Percentiles rank a stretch among this genome's conserved stretches.
Evolutionary conservation across 257 asterid species (phyloP).

Genomic region (Asclepias syriaca): DNA sequence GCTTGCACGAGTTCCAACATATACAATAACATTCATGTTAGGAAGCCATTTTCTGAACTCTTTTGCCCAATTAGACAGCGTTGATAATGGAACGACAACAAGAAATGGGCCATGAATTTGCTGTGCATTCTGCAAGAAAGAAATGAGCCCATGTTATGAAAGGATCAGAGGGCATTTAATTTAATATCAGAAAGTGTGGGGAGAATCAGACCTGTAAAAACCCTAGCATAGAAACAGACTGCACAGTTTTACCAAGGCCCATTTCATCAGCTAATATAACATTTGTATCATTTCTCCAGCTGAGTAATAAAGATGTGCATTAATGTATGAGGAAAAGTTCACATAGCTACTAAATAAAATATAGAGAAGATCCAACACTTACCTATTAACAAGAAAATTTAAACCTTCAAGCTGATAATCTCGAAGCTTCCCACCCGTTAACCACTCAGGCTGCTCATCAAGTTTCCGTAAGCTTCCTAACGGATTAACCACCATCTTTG

Average conservation of each 20-base stretch:
- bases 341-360: background rate
- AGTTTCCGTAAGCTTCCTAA: conserved; percentile 96
- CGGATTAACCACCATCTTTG: conserved; percentile 10
- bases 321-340: background rate
- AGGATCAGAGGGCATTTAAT: conserved; percentile 8
- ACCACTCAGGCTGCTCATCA: conserved; percentile 98
- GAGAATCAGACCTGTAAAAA: conserved; percentile 69
- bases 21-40: conserved; percentile 72
- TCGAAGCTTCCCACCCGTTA: conserved; percentile 95
- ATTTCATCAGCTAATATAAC: conserved; percentile 98
- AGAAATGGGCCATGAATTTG: conserved; percentile 96
- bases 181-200: background rate
- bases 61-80: conserved; percentile 98
- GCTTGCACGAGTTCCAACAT: conserved; percentile 96
- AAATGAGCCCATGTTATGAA: conserved; percentile 14
- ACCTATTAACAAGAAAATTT: conserved; percentile 97
- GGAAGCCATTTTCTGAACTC: conserved; percentile 98
- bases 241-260: conserved; percentile 99
- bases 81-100: conserved; percentile 94
- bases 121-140: conserved; percentile 72
- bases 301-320: conserved; percentile 55
- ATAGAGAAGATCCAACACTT: conserved; percentile 20
- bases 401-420: conserved; percentile 99
- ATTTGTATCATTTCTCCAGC: conserved; percentile 99
- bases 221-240: conserved; percentile 98